Percentiles rank a stretch among this genome's conserved stretches.
phyloP scores from a whole-genome alignment of 306 rosid species.

The Ammopiptanthus mongolicus region DNA sequence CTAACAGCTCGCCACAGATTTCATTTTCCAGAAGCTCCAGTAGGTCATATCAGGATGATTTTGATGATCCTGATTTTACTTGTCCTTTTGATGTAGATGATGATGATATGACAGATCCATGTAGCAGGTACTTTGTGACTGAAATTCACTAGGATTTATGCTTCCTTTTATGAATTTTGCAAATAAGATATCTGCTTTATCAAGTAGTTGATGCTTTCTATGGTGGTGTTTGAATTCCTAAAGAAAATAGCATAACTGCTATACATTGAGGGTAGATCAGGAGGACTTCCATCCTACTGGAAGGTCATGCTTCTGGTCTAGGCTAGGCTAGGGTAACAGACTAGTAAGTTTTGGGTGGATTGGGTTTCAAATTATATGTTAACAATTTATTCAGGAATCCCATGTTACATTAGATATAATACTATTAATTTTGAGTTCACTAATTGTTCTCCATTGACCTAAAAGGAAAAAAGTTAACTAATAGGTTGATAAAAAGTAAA shows the following conservation, averaged over 20 bases:
- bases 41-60: conserved; percentile 64
- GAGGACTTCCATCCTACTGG: background rate
- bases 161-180: conserved; percentile 11
- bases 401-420: background rate
- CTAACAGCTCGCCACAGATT: conserved; percentile 47
- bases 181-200: conserved; percentile 1
- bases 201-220: background rate
- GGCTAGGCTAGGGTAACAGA: background rate
- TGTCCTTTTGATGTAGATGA: conserved; percentile 78
- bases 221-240: background rate
- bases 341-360: background rate
- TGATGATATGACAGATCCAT: conserved; percentile 64
- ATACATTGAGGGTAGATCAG: background rate
- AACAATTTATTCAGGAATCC: background rate
- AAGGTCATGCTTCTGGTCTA: conserved; percentile 8
- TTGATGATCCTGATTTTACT: conserved; percentile 59
- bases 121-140: conserved; percentile 61
- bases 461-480: background rate
- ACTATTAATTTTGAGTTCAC: background rate
- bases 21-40: conserved; percentile 78
- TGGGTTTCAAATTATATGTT: background rate
- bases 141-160: conserved; percentile 15
- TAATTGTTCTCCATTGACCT: background rate
- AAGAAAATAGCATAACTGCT: background rate
- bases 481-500: background rate